Conservation (phyloP, 2,329 filamentous ascomycete species). For the Myotisia sp. region DNA sequence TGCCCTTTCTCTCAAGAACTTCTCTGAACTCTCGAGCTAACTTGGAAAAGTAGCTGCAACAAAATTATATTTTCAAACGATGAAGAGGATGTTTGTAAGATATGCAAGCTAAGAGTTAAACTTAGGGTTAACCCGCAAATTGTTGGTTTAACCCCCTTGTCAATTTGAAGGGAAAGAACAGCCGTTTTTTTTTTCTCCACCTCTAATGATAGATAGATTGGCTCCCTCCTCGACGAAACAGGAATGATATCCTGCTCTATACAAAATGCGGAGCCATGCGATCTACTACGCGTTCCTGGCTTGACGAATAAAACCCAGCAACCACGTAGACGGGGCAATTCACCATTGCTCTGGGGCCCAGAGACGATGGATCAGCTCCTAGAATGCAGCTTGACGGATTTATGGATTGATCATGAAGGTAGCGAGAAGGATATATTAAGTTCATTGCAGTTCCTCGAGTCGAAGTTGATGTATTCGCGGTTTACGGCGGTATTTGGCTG, state of each 20-base stretch:
- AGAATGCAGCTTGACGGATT: slow-evolving; percentile 27
- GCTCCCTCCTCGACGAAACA: slow-evolving; percentile 29
- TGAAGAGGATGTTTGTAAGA: slow-evolving; percentile 6
- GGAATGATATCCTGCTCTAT: slow-evolving; percentile 21
- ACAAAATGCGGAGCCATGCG: slow-evolving; percentile 20
- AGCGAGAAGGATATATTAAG: not conserved
- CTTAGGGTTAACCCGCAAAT: slow-evolving; percentile 12
- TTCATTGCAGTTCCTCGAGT: slow-evolving; percentile 5
- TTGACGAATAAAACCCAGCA: not conserved
- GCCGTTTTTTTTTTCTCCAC: not conserved
- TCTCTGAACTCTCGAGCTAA: not conserved
- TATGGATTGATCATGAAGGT: slow-evolving; percentile 12
- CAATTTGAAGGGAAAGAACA: not conserved
- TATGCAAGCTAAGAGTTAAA: slow-evolving; percentile 9
- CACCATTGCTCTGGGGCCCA: slow-evolving; percentile 33
- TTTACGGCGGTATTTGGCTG: slow-evolving; percentile 12
- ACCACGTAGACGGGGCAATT: slow-evolving; percentile 13
- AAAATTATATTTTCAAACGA: slow-evolving; percentile 33
- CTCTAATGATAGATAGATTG: slow-evolving; percentile 5
- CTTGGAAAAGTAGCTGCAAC: slow-evolving; percentile 21
- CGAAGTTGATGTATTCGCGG: slow-evolving; percentile 8
- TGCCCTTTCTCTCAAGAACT: not conserved
- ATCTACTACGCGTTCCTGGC: slow-evolving; percentile 17
- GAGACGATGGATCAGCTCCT: slow-evolving; percentile 35
- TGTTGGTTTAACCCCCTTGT: slow-evolving; percentile 5